phyloP scores from a whole-genome alignment of 1,284 basidiomycete genomes.

The Trichosporon sp. region DNA sequence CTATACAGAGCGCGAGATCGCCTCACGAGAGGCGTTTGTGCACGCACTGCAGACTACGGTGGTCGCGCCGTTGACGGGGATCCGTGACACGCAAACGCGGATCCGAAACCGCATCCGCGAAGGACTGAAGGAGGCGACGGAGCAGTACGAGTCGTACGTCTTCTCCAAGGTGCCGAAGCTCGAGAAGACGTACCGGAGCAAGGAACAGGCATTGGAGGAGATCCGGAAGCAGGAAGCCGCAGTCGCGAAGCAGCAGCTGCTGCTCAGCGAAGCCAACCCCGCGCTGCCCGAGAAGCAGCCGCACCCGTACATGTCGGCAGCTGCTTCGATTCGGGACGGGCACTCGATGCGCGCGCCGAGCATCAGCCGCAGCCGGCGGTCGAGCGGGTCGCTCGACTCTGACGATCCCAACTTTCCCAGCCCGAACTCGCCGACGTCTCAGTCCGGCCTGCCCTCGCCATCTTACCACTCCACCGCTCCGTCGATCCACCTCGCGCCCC shows the following conservation, averaged over 20 bases:
- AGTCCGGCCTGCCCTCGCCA: not conserved
- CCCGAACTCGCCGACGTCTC: not conserved
- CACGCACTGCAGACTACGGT: constrained; percentile 70
- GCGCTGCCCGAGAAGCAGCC: constrained; percentile 20
- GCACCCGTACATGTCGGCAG: constrained; percentile 32
- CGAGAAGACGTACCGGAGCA: constrained; percentile 74
- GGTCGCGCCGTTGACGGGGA: constrained; percentile 65
- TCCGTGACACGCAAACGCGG: constrained; percentile 79
- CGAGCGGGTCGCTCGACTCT: constrained; percentile 9
- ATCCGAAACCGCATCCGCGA: constrained; percentile 86
- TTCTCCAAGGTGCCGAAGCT: constrained; percentile 73
- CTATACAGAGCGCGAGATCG: constrained; percentile 79
- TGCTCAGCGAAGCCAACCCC: constrained; percentile 47
- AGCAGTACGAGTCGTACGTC: constrained; percentile 72
- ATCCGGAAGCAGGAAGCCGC: constrained; percentile 54
- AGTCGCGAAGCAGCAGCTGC: constrained; percentile 53
- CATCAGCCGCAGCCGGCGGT: constrained; percentile 17
- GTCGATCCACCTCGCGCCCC: not conserved
- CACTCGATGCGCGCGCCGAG: constrained; percentile 18
- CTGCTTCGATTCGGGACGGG: constrained; percentile 5
- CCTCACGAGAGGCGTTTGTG: constrained; percentile 74
- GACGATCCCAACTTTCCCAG: constrained; percentile 7
- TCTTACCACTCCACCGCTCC: not conserved
- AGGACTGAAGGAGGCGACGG: constrained; percentile 73
- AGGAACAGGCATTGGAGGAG: constrained; percentile 75